Base-by-base conservation (phyloP, 257 asterid species). In the Cynanchum wilfordii region DNA sequence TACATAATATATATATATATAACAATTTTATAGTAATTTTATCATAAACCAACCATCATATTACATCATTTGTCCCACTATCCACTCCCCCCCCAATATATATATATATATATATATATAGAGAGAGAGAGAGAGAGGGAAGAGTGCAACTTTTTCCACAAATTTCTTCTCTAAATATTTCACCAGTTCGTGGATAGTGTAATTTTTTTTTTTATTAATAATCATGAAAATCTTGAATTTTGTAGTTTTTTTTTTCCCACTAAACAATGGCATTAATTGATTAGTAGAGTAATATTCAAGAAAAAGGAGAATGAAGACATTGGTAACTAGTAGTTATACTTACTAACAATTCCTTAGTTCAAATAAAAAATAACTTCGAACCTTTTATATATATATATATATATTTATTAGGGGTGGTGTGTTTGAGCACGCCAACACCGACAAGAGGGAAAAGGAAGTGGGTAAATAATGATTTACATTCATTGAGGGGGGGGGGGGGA, bases 341-440 rank as follows among this genome's bases (percentile, higher is more conserved):
- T n/a, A n/a, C n/a, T n/a, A n/a, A n/a, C n/a, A n/a, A n/a, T n/a
- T n/a, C n/a, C n/a, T n/a, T n/a, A n/a, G n/a, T n/a, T n/a, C n/a
- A n/a, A n/a, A n/a, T n/a, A n/a, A n/a, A n/a, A n/a, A n/a, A n/a
- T n/a, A n/a, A n/a, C n/a, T n/a, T n/a, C n/a, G n/a, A n/a, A n/a
- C n/a, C n/a, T n/a, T n/a, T n/a, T n/a, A n/a, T n/a, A n/a, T n/a
- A n/a, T n/a, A n/a, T n/a, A n/a, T n/a, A n/a, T n/a, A n/a, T n/a
- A n/a, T n/a, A n/a, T n/a, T n/a, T n/a, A n/a, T n/a, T n/a, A n/a
- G n/a, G n/a, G n/a, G 42, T 38, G 42, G 44, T 38, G 50, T 4
- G 44, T 45, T 51, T 42, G 64, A 42, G 82, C 92, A 85, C 79
- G 84, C 84, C 84, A 85, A 78, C 75, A 65, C 88, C 81, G 87